Evolutionary conservation across 805 yeast species (phyloP).

Genomic region (Cephaloascus fragrans): DNA sequence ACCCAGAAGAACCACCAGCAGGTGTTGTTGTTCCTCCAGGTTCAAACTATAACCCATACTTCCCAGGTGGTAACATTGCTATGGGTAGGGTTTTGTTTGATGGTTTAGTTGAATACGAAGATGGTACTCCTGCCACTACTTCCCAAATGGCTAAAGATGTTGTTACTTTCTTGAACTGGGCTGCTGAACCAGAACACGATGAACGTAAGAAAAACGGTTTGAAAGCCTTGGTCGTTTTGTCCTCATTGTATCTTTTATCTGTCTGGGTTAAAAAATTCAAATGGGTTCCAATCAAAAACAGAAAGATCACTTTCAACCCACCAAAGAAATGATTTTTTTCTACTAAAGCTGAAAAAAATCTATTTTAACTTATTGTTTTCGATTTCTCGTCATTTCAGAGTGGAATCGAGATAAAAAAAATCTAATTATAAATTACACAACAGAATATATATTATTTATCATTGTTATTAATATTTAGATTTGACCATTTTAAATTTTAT

Average conservation of each 20-base stretch:
- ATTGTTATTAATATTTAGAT: too few relatives aligned
- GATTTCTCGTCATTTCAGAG: too few relatives aligned
- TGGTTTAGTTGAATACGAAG: conserved; percentile 96
- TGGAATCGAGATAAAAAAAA: too few relatives aligned
- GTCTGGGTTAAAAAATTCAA: conserved; percentile 96
- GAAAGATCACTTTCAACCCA: conserved; percentile 89
- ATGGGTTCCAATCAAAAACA: conserved; percentile 93
- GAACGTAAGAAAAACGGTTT: conserved; percentile 95
- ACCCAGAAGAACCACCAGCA: conserved; percentile 98
- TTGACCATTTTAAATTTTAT: too few relatives aligned
- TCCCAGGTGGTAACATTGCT: conserved; percentile 99
- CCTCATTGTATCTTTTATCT: conserved; percentile 71
- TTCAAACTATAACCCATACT: conserved; percentile 96
- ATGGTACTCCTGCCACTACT: conserved; percentile 97
- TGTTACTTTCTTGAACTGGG: conserved; percentile 92
- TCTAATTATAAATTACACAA: too few relatives aligned
- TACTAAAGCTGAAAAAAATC: too few relatives aligned
- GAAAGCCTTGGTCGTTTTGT: conserved; percentile 76
- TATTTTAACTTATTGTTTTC: too few relatives aligned
- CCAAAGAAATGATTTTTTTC: conserved; percentile 72
- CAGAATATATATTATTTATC: too few relatives aligned
- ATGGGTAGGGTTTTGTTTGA: conserved; percentile 98
- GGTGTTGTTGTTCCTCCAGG: conserved; percentile 93
- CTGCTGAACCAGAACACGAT: conserved; percentile 97
- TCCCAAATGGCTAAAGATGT: conserved; percentile 99